Evolutionary conservation across 1,284 basidiomycete genomes (phyloP), one percentile per base, ranked within the genome.

Genomic region (Austroboletus olivaceoglutinosus): DNA sequence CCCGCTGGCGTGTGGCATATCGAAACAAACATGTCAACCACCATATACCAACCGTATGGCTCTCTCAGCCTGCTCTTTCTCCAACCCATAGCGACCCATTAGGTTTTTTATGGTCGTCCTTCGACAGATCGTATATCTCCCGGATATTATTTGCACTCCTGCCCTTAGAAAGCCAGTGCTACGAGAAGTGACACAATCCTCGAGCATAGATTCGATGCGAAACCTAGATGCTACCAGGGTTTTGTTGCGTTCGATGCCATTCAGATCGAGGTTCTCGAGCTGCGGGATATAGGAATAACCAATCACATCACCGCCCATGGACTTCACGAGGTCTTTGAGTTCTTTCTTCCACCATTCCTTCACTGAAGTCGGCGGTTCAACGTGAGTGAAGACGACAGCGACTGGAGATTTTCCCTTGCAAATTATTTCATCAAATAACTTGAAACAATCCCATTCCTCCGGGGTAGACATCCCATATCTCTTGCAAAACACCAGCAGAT

Each of bases 401-500:
- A 70, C 57, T 2, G 69, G 67, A 4, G 69, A 60, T 13, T 54
- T 50, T 9, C 48, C 45, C 10, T 60, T 45, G 45, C 64, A 70
- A 22, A 71, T 59, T 4, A 53, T 51, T 22, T n/a, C n/a, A n/a
- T 49, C 48, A 42, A 71, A 68, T 3, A 68, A 45, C 25, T 45
- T 48, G 57, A 60, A 73, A 39, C 59, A 16, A 2, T 39, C 16
- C 21, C 30, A 61, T 44, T 55, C 49, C 13, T 62, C 51, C 31
- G 47, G 45, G 5, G 54, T 56, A 41, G 70, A 62, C 46, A 58
- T 56, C 4, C 62, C 41, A 0, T 50, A 54, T 16, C 61, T 56
- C 42, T 68, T 62, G 57, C 37, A 59, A 59, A 37, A 65, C 68
- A 70, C 57, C 21, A 72, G 58, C 10, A 72, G n/a, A 60, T 54